These are phyloP conservation scores for Macrophomina tecta DNA, from an alignment of 2,329 filamentous ascomycete species.

Conservation along the genomic window DNA sequence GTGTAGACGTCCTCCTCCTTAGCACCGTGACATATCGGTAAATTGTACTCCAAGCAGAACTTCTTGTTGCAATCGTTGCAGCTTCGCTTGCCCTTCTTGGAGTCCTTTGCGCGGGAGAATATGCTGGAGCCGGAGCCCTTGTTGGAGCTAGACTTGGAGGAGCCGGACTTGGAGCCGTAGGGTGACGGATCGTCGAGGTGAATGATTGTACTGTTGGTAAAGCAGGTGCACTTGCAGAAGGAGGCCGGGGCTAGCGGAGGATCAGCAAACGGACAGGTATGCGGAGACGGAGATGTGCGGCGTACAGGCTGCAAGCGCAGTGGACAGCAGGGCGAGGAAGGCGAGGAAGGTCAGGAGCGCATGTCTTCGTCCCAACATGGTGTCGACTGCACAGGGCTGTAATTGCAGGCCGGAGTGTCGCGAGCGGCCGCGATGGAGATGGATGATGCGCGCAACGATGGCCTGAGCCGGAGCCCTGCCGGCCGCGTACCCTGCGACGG, in stretches of 20 bases:
- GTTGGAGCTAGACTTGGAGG: conserved; percentile 8
- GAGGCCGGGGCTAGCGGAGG: conserved; percentile 58
- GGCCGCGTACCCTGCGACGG: conserved; percentile 24
- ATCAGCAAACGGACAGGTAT: conserved; percentile 4
- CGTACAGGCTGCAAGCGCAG: conserved; percentile 53
- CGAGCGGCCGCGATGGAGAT: conserved; percentile 2
- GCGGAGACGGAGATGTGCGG: conserved; percentile 3
- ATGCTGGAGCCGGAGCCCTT: conserved; percentile 9
- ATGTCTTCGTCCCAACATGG: conserved; percentile 19
- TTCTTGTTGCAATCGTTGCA: conserved; percentile 72
- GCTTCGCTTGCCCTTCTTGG: conserved; percentile 45
- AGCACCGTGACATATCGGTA: conserved; percentile 66
- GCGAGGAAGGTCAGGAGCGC: conserved; percentile 16
- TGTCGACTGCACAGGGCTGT: not conserved
- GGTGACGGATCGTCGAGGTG: conserved; percentile 59
- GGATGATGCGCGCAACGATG: conserved; percentile 18
- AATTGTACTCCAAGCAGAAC: conserved; percentile 66
- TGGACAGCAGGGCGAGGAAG: conserved; percentile 44
- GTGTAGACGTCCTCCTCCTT: conserved; percentile 70
- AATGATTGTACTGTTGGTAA: conserved; percentile 71
- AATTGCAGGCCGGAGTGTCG: conserved; percentile 15
- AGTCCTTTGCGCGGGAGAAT: conserved; percentile 8
- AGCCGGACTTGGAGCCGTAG: conserved; percentile 21
- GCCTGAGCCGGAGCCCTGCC: conserved; percentile 16
- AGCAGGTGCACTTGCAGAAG: conserved; percentile 76